These are phyloP conservation scores for Sugiyamaella chiloensis DNA, from an alignment of 805 yeast genomes.

Conservation along the genomic window DNA sequence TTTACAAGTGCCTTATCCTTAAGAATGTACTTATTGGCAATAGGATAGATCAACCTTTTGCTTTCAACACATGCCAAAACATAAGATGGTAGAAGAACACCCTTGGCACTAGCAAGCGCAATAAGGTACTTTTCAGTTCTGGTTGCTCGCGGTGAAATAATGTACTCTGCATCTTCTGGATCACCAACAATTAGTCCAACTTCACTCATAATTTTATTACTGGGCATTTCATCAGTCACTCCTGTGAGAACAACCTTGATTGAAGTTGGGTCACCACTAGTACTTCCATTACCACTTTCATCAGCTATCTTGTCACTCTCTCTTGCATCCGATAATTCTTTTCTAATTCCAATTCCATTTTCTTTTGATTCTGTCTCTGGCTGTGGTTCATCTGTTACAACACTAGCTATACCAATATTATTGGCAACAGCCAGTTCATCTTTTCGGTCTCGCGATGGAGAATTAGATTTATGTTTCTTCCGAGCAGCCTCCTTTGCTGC, in stretches of 20 bases:
- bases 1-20: constrained; percentile 25
- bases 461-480: constrained; percentile 7
- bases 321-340: background rate
- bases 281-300: background rate
- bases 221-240: constrained; percentile 24
- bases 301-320: background rate
- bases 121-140: constrained; percentile 85
- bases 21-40: constrained; percentile 26
- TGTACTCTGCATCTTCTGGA: constrained; percentile 39
- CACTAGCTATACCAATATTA: background rate
- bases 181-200: constrained; percentile 56
- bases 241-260: constrained; percentile 28
- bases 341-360: background rate
- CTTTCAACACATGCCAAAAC: constrained; percentile 24
- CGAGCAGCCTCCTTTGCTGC: constrained; percentile 29
- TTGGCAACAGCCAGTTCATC: background rate
- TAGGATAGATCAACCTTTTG: constrained; percentile 19
- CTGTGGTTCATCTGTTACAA: background rate
- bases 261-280: constrained; percentile 15
- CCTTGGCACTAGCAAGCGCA: constrained; percentile 52
- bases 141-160: constrained; percentile 75
- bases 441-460: background rate
- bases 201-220: constrained; percentile 27
- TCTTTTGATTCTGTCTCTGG: background rate
- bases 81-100: constrained; percentile 29